Base-by-base conservation (phyloP, 148 eudicot species). In the Salicornia ramosissima region DNA sequence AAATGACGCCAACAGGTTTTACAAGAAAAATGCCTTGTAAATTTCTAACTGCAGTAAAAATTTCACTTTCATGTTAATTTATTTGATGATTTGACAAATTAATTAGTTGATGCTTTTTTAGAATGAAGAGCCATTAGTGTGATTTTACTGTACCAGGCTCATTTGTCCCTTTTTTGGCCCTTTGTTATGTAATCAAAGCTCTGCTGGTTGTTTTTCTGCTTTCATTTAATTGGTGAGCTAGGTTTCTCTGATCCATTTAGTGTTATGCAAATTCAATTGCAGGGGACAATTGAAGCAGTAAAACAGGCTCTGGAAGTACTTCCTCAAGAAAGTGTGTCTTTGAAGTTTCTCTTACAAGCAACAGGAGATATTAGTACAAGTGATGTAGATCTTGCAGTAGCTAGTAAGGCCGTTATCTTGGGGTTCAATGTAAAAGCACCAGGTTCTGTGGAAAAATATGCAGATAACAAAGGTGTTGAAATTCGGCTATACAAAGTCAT, bases 281-380 rank as follows among this genome's bases (percentile, higher is more conserved):
- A 93, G 98, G 98, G 98, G 70, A 88, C 98, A 30, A 84, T 88
- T 26, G 98, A 94, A 80, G 98, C 98, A 57, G 76, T 94, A 59
- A 85, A 71, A 77, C 97, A 90, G 84, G 96, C 98, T 46, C 82
- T 94, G 52, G 88, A 86, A 72, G 89, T 80, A 76, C 98, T 94
- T 70, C 98, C 98, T 63, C 98, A 90, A 70, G 86, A 83, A 59
- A 94, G 87, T 71, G 87, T 94, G 28, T 80, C 87, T 78, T 68
- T 94, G 78, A 90, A 90, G 76, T 94, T 94, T 72, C 81, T 94
- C 46, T 80, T 94, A 78, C 96, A 94, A 82, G 90, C 92, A 75
- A 78, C 96, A 12, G 98, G 98, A 58, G 98, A 94, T 78, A 81
- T 90, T 76, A 88, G 80, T 85, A 71, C 84, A 18, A 87, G 98